Conservation (phyloP, 108 stramenopile genomes). For the Cyclotella kingstonii region DNA sequence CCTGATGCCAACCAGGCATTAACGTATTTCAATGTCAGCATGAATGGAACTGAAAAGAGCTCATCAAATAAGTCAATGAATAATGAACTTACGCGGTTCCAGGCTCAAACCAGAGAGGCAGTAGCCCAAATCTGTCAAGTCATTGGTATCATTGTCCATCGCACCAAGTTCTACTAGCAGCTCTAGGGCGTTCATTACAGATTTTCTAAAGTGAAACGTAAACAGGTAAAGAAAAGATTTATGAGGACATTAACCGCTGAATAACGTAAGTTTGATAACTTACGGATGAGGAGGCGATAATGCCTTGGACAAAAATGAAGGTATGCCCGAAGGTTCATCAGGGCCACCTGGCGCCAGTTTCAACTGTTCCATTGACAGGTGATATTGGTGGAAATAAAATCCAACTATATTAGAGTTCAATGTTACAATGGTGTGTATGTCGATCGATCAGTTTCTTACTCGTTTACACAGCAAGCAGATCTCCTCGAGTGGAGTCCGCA, state of each 20-base stretch:
- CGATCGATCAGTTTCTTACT: too few relatives aligned
- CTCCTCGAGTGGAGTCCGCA: conserved; percentile 77
- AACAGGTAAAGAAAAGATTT: neutral
- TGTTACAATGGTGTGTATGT: neutral
- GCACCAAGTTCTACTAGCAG: conserved; percentile 72
- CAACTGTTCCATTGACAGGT: conserved; percentile 11
- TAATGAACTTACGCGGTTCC: conserved; percentile 49
- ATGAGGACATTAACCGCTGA: neutral
- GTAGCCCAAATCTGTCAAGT: conserved; percentile 65
- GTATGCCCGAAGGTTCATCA: conserved; percentile 67
- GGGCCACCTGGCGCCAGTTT: conserved; percentile 62
- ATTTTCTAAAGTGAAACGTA: conserved; percentile 6
- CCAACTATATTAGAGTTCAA: neutral
- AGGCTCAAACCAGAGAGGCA: conserved; percentile 63
- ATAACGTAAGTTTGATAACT: neutral
- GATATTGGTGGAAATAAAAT: neutral
- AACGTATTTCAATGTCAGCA: neutral
- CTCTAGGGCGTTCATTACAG: conserved; percentile 59
- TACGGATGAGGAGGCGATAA: conserved; percentile 68
- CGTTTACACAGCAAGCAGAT: conserved; percentile 67
- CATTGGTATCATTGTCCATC: conserved; percentile 70
- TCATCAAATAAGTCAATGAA: too few relatives aligned
- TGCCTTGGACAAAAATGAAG: conserved; percentile 65
- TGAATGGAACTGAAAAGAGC: too few relatives aligned
- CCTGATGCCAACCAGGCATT: neutral